A percentile compares a stretch with the other conserved stretches of the same genome.
Evolutionary conservation across 116 monocot genomes (phyloP).

Genomic region (Cymodocea nodosa): DNA sequence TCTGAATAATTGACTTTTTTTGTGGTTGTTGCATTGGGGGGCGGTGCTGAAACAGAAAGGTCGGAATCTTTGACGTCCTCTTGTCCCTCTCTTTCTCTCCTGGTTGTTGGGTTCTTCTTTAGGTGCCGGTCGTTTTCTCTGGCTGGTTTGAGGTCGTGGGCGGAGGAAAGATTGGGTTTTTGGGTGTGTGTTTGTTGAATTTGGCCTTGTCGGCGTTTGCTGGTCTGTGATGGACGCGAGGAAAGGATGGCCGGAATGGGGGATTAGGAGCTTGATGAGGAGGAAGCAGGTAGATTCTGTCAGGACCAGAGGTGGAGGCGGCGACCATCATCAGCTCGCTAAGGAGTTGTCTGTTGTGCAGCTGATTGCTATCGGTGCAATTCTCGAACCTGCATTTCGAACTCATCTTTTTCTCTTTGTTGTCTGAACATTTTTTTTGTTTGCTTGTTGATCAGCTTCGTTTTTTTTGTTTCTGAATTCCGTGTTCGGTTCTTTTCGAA

Average conservation of each 20-base stretch:
- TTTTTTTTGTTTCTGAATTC: no score
- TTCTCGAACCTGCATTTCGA: background rate
- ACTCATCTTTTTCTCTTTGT: background rate
- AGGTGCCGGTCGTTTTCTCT: background rate
- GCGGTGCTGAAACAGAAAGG: no score
- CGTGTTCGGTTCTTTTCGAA: no score
- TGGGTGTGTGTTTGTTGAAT: background rate
- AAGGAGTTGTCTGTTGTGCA: slow-evolving; percentile 57
- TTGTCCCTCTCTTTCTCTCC: no score
- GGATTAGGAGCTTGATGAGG: slow-evolving; percentile 53
- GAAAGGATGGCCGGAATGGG: slow-evolving; percentile 12
- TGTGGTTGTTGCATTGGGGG: no score
- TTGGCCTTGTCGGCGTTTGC: background rate
- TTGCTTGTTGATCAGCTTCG: background rate
- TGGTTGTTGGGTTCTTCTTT: no score
- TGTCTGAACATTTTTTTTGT: background rate
- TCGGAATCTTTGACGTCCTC: no score
- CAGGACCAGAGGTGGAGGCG: slow-evolving; percentile 17
- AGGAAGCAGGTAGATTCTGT: slow-evolving; percentile 97
- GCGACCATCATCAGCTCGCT: slow-evolving; percentile 56
- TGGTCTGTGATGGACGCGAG: slow-evolving; percentile 31
- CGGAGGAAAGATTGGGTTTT: background rate
- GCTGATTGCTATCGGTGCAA: slow-evolving; percentile 77
- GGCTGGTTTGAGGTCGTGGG: background rate
- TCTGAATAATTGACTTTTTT: no score